Evolutionary conservation across 2,329 filamentous ascomycete species (phyloP).

Genomic region (Colletotrichum melonis): DNA sequence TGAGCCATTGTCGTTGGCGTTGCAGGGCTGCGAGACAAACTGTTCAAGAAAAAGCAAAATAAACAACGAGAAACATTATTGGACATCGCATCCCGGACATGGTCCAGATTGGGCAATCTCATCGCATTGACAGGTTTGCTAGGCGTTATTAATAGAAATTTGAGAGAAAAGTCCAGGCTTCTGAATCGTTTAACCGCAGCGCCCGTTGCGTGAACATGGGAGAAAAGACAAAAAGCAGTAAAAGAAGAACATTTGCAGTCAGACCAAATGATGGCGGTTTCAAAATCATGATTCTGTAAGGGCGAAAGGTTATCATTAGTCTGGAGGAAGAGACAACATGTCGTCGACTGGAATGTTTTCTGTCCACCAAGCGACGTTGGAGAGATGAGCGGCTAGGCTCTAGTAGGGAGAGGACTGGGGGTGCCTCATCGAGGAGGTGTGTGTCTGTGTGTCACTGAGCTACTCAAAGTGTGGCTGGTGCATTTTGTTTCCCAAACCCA

Average conservation of each 20-base stretch:
- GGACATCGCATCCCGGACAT: conserved; percentile 26
- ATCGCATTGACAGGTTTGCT: conserved; percentile 23
- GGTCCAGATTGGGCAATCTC: conserved; percentile 30
- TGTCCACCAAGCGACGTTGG: conserved; percentile 23
- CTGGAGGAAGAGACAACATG: conserved; percentile 29
- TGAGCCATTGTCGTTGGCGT: conserved; percentile 16
- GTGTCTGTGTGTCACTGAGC: conserved; percentile 1
- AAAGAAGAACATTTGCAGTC: not conserved
- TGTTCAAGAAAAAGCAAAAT: conserved; percentile 27
- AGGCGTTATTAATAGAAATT: conserved; percentile 24
- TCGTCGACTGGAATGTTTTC: conserved; percentile 21
- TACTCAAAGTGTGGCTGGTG: conserved; percentile 20
- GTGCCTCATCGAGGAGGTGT: not conserved
- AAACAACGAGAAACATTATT: conserved; percentile 25
- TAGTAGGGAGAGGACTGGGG: not conserved
- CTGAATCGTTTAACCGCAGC: not conserved
- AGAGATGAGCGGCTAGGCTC: conserved; percentile 1
- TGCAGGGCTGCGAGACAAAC: conserved; percentile 12
- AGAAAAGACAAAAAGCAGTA: not conserved
- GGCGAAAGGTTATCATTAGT: not conserved
- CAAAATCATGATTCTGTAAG: not conserved
- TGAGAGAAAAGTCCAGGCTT: conserved; percentile 6
- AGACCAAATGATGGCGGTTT: not conserved
- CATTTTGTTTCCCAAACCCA: not conserved
- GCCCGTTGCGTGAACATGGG: not conserved